Conservation (phyloP, 345 rosid genomes). For the Psidium friedrichsthalianum region DNA sequence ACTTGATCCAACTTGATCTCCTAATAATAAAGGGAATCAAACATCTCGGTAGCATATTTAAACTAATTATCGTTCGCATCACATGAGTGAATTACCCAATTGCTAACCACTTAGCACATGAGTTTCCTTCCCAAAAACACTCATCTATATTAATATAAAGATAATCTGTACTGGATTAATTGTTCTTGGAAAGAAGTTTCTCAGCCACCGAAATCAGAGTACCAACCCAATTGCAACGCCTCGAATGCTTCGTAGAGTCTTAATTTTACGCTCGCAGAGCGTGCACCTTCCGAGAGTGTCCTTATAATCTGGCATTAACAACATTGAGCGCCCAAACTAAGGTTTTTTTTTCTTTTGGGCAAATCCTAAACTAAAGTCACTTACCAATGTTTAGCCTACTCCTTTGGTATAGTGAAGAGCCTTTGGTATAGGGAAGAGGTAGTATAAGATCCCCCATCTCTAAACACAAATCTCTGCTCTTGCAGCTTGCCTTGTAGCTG, state of each 20-base stretch:
- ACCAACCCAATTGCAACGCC: no score
- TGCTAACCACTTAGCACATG: no score
- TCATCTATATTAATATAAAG: background rate
- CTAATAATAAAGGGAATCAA: no score
- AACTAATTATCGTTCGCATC: no score
- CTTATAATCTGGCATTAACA: no score
- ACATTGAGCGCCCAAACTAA: background rate
- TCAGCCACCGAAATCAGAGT: no score
- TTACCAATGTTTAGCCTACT: background rate
- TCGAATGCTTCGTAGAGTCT: background rate
- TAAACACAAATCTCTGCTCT: background rate
- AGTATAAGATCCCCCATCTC: background rate
- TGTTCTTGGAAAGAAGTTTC: no score
- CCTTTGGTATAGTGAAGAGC: background rate
- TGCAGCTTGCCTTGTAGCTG: background rate
- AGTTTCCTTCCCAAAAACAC: no score
- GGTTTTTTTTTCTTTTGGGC: background rate
- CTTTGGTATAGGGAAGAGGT: background rate
- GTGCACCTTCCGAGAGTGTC: background rate
- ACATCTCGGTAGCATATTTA: no score
- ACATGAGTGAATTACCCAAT: no score
- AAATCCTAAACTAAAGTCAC: background rate
- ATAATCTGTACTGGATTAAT: background rate
- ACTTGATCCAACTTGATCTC: no score
- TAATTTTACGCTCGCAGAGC: background rate